Conservation (phyloP, 2,329 filamentous ascomycete species). For the Neodidymelliopsis sp. region DNA sequence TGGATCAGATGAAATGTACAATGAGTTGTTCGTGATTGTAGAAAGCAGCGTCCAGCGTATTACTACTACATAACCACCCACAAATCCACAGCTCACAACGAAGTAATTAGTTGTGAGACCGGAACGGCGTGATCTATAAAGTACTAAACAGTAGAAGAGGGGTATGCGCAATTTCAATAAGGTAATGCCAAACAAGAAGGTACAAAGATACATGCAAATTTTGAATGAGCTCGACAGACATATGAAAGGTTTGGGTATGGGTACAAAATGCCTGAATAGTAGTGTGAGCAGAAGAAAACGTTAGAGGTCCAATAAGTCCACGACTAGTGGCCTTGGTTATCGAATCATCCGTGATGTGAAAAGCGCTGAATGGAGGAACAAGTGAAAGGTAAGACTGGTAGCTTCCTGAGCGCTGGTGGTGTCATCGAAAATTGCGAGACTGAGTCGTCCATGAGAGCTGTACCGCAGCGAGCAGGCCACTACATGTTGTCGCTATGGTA, state of each 20-base stretch:
- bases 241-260: constrained; percentile 12
- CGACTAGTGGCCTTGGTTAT: not conserved
- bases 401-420: not conserved
- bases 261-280: constrained; percentile 12
- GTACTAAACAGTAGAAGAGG: constrained; percentile 29
- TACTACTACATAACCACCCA: constrained; percentile 5
- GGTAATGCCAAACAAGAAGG: constrained; percentile 20
- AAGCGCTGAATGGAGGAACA: not conserved
- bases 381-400: not conserved
- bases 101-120: not conserved
- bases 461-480: not conserved
- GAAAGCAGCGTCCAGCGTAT: constrained; percentile 19
- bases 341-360: not conserved
- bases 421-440: not conserved
- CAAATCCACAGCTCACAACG: not conserved
- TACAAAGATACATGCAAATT: constrained; percentile 15
- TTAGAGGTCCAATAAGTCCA: not conserved
- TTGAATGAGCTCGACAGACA: constrained; percentile 4
- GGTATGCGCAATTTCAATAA: constrained; percentile 37
- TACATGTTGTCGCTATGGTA: constrained; percentile 34
- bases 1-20: too few relatives aligned
- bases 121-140: constrained; percentile 25
- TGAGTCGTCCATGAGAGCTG: not conserved
- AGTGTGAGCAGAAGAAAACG: constrained; percentile 6
- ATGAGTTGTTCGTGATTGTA: too few relatives aligned